A percentile compares a stretch with the other conserved stretches of the same genome.
Conservation (phyloP, 129 eudicot genomes). For the Artemisia tridentata region DNA sequence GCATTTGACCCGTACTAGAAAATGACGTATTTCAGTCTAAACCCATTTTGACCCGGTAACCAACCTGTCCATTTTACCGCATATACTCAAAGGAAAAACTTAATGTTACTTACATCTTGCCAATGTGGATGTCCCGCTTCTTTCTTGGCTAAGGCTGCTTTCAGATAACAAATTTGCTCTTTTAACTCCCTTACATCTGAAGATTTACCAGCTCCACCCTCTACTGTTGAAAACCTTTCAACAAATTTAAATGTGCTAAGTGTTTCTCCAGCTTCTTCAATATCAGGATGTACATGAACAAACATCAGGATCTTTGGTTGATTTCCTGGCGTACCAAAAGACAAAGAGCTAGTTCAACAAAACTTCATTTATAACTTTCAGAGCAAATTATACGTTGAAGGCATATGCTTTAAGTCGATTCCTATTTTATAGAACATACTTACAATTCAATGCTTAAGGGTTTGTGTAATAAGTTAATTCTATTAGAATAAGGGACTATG, state of each 20-base stretch:
- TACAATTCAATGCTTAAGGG: too few species aligned
- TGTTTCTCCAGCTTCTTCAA: slow-evolving; percentile 62
- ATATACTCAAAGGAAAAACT: neutral
- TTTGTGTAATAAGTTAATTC: too few species aligned
- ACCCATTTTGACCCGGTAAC: neutral
- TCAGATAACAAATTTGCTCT: slow-evolving; percentile 62
- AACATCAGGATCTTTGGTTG: slow-evolving; percentile 91
- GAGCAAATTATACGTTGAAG: neutral
- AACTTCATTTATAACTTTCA: neutral
- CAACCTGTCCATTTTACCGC: neutral
- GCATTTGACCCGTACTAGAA: neutral
- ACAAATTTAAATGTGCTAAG: slow-evolving; percentile 77
- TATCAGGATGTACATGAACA: slow-evolving; percentile 81
- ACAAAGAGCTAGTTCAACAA: slow-evolving; percentile 7
- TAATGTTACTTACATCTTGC: slow-evolving; percentile 14
- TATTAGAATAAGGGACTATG: too few species aligned
- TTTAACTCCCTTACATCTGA: slow-evolving; percentile 64
- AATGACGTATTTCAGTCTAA: too few species aligned
- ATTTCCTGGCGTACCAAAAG: slow-evolving; percentile 43
- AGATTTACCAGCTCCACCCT: slow-evolving; percentile 71
- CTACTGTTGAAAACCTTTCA: slow-evolving; percentile 76
- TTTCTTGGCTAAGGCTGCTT: slow-evolving; percentile 62
- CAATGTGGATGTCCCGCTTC: slow-evolving; percentile 34
- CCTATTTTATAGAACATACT: too few species aligned
- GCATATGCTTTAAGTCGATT: neutral